Conservation (phyloP, 495 filamentous ascomycete genomes). For the Penicillium atrosanguineum region DNA sequence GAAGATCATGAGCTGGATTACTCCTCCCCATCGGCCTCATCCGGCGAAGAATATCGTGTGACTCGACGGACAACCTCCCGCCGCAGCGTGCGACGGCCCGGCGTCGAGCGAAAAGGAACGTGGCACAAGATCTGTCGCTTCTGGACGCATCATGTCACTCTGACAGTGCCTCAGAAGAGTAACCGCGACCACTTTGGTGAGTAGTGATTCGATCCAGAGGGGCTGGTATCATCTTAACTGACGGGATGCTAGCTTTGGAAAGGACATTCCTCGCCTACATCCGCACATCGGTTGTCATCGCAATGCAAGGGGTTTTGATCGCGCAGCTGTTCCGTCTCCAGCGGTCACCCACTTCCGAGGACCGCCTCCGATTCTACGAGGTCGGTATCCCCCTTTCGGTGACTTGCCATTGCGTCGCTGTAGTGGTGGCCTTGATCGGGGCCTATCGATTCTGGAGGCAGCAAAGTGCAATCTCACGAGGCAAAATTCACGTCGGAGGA, state of each 20-base stretch:
- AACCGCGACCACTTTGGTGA: slow-evolving; percentile 48
- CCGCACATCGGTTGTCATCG: slow-evolving; percentile 66
- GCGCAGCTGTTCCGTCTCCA: slow-evolving; percentile 72
- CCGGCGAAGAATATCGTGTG: slow-evolving; percentile 35
- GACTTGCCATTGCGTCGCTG: slow-evolving; percentile 55
- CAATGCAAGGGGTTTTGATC: slow-evolving; percentile 63
- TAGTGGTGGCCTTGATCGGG: slow-evolving; percentile 56
- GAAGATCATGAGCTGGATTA: slow-evolving; percentile 18
- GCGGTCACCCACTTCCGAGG: slow-evolving; percentile 30
- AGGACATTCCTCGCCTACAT: slow-evolving; percentile 77
- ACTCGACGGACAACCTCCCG: slow-evolving; percentile 25
- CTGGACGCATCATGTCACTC: slow-evolving; percentile 41
- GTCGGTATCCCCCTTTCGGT: slow-evolving; percentile 65
- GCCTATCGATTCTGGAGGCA: slow-evolving; percentile 66
- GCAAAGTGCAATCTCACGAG: slow-evolving; percentile 63
- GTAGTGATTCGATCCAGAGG: slow-evolving; percentile 1
- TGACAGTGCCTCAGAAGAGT: slow-evolving; percentile 42
- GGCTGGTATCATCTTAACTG: not conserved
- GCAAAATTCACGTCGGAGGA: slow-evolving; percentile 63
- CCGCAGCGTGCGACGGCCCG: slow-evolving; percentile 10
- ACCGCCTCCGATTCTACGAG: slow-evolving; percentile 55
- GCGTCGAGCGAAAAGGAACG: slow-evolving; percentile 20
- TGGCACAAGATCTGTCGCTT: slow-evolving; percentile 29
- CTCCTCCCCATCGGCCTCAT: slow-evolving; percentile 31
- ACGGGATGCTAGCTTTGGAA: slow-evolving; percentile 59